These are phyloP conservation scores for Parmales sp. DNA, from an alignment of 108 stramenopile genomes.

Conservation along the genomic window DNA sequence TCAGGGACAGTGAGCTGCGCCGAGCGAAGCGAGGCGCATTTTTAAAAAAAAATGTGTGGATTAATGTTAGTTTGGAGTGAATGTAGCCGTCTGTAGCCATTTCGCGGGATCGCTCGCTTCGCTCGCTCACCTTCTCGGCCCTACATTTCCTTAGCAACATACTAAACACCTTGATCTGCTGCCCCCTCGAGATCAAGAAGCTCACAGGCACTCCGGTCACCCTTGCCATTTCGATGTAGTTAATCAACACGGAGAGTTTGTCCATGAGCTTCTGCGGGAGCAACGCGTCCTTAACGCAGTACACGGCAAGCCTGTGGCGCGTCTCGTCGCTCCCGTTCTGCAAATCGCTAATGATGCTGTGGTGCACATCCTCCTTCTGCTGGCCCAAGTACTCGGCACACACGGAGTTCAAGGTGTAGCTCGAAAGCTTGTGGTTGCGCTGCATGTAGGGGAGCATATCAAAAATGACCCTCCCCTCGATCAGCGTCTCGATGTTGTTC, in stretches of 20 bases:
- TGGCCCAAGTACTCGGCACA: constrained; percentile 92
- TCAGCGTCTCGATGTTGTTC: constrained; percentile 87
- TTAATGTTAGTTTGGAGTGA: too few relatives aligned
- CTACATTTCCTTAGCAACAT: constrained; percentile 96
- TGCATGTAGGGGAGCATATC: constrained; percentile 99
- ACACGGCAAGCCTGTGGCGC: constrained; percentile 91
- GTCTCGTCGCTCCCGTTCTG: constrained; percentile 94
- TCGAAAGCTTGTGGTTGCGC: constrained; percentile 96
- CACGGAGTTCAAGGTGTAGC: constrained; percentile 91
- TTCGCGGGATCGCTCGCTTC: too few relatives aligned
- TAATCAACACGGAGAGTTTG: constrained; percentile 92
- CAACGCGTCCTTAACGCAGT: constrained; percentile 96
- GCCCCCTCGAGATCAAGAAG: constrained; percentile 89
- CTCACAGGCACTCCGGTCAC: constrained; percentile 96
- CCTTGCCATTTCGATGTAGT: constrained; percentile 99
- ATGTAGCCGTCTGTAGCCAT: too few relatives aligned
- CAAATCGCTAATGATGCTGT: constrained; percentile 95
- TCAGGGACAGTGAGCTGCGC: constrained; percentile 92
- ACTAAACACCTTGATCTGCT: constrained; percentile 98
- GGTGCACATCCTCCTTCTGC: constrained; percentile 99
- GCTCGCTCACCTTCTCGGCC: constrained; percentile 55
- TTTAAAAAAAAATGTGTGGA: too few relatives aligned
- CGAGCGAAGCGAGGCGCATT: too few relatives aligned
- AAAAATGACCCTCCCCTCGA: constrained; percentile 94
- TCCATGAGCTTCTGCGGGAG: constrained; percentile 93